Evolutionary conservation across 2,329 filamentous ascomycete genomes (phyloP), one percentile per base, ranked within the genome.

Genomic region (Aspergillus fischeri): DNA sequence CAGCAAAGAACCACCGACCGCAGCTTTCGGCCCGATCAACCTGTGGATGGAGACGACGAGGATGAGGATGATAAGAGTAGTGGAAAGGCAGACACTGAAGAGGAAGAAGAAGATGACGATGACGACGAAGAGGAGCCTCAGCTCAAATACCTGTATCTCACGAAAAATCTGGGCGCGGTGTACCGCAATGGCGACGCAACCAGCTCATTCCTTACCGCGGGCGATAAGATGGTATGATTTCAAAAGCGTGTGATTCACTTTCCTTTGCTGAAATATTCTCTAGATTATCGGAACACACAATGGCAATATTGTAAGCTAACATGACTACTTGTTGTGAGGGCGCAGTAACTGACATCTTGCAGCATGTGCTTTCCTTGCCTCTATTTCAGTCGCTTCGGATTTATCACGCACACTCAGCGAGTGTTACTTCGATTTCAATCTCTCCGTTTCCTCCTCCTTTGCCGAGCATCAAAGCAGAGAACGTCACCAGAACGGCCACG

Each of bases 101-200:
- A 85, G 0, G 84, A 86, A 0, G 84, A 86, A 0, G 86, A 87
- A 0, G 88, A 91, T 0, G 88, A 90, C 0, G 87, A 89, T 0
- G 91, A 95, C 0, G 92, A 94, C 3, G 92, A 97, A 5, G 93
- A 97, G 20, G 93, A 97, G 75, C 95, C 94, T 28, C 89, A 88
- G 69, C 84, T 99, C 67, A 99, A 99, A 76, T 97, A 97, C 73
- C 89, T 88, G 52, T 88, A 91, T 51, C 77, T 97, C 65, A 97
- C 94, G 7, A 88, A 87, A 59, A 87, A 88, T 67, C 78, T 99
- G 60, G 86, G 83, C 27, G 80, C 88, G 47, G 84, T 97, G 35
- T 99, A 99, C 77, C 87, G 92, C 57, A 96, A 96, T 77, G 92
- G 91, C 65, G 94, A 99, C 82, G 91, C 92, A 65, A 97, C 93